Evolutionary conservation across 2,329 filamentous ascomycete genomes (phyloP), one percentile per base, ranked within the genome.

Genomic region (Gliomastix tumulicola): DNA sequence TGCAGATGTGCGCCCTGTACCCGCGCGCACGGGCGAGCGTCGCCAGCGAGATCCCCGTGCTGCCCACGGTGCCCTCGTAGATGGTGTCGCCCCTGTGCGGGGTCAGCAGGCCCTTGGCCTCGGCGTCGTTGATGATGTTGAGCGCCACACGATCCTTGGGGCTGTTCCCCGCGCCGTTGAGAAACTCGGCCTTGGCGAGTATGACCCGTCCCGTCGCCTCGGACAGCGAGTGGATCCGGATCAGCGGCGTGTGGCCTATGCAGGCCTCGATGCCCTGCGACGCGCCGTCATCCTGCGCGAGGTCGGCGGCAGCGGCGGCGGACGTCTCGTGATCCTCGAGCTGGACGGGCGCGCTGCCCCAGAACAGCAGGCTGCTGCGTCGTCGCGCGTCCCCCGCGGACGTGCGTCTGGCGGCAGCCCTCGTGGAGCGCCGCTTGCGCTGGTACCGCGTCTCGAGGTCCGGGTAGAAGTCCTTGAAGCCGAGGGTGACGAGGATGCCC

Each of bases 31-130:
- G 76, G 34, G 88, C 89, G 35, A 98, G 77, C 1, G 86, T 86
- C 4, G 92, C 92, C 9, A 98, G 72, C 13, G 89, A 96, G 49
- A 98, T 97, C 17, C 92, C 92, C 0, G 92, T 98, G 55, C 87
- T 94, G 41, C 92, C 92, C 13, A 95, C 89, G 2, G 92, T 98
- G 46, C 92, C 92, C 66, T 98, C 92, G 61, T 97, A 98, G 51
- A 98, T 88, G 30, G 86, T 94, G 58, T 98, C 92, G 42, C 90
- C 90, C 17, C 84, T 81, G 47, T 84, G 70, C 0, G 92, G 90
- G 1, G 71, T 74, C 32, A 98, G 64, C 15, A 89, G 68, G 3
- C 88, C 88, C 34, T 74, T 65, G 42, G 77, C 72, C 68, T 98
- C 92, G 30, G 89, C 92, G 57, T 80, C 63, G 31, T 78, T 65